Base-by-base conservation (phyloP, 2,329 filamentous ascomycete genomes). In the Myriangium duriaei region DNA sequence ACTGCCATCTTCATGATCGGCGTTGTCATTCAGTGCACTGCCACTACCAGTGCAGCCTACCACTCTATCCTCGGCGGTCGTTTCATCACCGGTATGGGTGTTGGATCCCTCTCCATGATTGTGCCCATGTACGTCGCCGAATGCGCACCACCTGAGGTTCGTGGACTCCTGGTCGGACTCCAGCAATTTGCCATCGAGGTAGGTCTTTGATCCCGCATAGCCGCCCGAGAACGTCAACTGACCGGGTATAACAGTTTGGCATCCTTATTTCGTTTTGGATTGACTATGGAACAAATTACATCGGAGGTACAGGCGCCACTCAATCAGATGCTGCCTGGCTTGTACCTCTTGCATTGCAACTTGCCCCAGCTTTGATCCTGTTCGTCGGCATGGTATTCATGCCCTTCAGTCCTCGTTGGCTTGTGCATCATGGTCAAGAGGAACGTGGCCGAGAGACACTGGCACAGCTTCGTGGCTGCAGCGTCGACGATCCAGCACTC, bases 31-130 rank as follows among this genome's bases (percentile, higher is more conserved):
- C 81, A 85, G 55, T n/a, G n/a, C n/a, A 67, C 71, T 2, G 76
- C 72, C 2, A 72, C 79, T 0, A 66, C 76, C 32, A 53, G 2
- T 69, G 58, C 3, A 74, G 74, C 0, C 66, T 69, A 43, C 3
- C n/a, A n/a, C n/a, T n/a, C n/a, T n/a, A 83, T 85, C 45, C 63
- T 85, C 1, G 81, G 68, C 21, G 81, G 81, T 3, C 69, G 81
- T 11, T 85, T 85, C 51, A 65, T 85, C 45, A 83, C 80, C 26
- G 63, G 58, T 57, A 50, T 32, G 5, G 15, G 31, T 38, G 44
- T 34, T 5, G 32, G 44, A 39, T 32, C 70, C 15, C 57, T 85
- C 11, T 75, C 74, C 1, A 79, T 78, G 64, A 79, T 81, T 32
- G 71, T 79, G 0, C 74, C 74, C 2, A 62, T 74, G 58, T 45